Evolutionary conservation across 1,139 yeast species (phyloP), one percentile per base, ranked within the genome.

Genomic region (Keqinozyma sinolaborantium): DNA sequence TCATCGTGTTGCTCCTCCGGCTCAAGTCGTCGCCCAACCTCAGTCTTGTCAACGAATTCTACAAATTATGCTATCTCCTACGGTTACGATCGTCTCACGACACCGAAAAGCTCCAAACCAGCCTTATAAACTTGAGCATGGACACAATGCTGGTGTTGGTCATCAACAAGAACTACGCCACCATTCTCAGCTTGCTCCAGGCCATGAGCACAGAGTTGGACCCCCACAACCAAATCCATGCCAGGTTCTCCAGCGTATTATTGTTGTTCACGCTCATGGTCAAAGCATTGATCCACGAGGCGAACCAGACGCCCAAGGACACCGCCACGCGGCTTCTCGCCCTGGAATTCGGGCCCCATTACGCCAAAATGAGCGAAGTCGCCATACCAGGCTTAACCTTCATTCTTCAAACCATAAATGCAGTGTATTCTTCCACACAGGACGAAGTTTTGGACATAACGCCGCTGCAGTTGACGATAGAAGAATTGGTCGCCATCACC

Each of bases 51-150:
- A 64, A 64, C 34, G 74, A 68, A 35, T 42, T 64, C 28, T 67
- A 65, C 47, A 65, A 67, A 40, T 46, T 67, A 18, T 56, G 60
- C 25, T 67, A 66, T 38, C 73, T 65, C 35, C 38, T 61, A 25
- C 38, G 73, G 23, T 44, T 66, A 26, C 48, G 45, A 29, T 26
- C 40, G 3, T 32, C 43, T 3, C 23, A 23, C 11, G 21, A 30
- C 13, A 21, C 33, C 20, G 19, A 25, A 26, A 24, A 16, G 11
- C 16, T 31, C 24, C 27, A 49, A 28, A 30, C 33, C 4, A 50
- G 51, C 16, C 43, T 64, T 30, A 47, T 49, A 28, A 61, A 59
- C 35, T 43, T 63, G 26, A 59, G 64, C 33, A 66, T 55, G 41
- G 64, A 61, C 38, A 53, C 61, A 9, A 48, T 59, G 23, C 60